Conservation (phyloP, 805 yeast genomes). For the Ogataea degrootiae region DNA sequence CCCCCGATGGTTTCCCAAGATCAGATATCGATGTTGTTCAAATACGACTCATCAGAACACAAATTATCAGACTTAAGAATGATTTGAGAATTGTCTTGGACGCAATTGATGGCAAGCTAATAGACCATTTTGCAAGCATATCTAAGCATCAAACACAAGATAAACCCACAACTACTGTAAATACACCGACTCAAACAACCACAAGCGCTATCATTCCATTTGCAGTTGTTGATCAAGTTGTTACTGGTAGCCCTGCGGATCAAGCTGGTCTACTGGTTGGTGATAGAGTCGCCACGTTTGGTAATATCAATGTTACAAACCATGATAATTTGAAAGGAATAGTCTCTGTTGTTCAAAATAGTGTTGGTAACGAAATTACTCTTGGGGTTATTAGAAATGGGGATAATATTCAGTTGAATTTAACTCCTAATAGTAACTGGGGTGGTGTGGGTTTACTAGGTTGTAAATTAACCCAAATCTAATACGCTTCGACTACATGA, state of each 20-base stretch:
- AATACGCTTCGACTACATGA: conserved; percentile 2
- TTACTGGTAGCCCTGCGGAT: conserved; percentile 51
- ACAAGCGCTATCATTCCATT: conserved; percentile 38
- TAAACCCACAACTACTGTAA: too few species aligned
- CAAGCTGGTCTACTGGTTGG: conserved; percentile 44
- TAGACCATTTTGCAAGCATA: conserved; percentile 28
- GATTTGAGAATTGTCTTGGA: conserved; percentile 53
- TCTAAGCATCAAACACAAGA: background rate
- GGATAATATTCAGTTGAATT: conserved; percentile 20
- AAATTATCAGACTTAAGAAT: conserved; percentile 63
- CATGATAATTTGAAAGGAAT: conserved; percentile 45
- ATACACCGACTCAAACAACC: background rate
- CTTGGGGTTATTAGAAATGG: conserved; percentile 22
- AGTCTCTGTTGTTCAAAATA: conserved; percentile 38
- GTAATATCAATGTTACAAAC: conserved; percentile 44
- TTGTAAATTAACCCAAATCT: conserved; percentile 49
- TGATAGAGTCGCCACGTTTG: conserved; percentile 55
- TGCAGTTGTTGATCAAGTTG: conserved; percentile 50
- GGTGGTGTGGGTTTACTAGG: conserved; percentile 67
- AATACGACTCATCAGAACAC: conserved; percentile 56
- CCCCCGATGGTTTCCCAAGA: conserved; percentile 81
- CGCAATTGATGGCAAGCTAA: conserved; percentile 42
- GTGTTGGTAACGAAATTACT: conserved; percentile 16
- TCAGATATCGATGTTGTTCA: conserved; percentile 75
- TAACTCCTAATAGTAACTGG: conserved; percentile 54